These are phyloP conservation scores for Fomitopsis serialis DNA, from an alignment of 768 basidiomycete genomes.

Conservation along the genomic window DNA sequence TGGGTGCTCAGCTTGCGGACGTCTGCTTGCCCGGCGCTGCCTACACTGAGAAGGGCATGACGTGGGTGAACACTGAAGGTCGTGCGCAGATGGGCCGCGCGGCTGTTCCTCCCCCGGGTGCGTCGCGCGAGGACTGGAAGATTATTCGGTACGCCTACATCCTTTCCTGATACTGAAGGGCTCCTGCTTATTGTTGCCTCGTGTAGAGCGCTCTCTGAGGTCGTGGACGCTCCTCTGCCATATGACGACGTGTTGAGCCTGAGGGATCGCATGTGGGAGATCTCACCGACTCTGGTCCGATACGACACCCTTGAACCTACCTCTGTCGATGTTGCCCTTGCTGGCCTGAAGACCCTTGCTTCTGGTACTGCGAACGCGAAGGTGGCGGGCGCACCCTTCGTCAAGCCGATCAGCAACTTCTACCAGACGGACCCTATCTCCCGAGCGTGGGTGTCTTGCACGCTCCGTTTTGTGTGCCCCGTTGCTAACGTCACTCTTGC, in stretches of 20 bases:
- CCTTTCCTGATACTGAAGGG: background rate
- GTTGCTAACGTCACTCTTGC: background rate
- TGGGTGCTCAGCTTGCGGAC: slow-evolving; percentile 96
- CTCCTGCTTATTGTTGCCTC: background rate
- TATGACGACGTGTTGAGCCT: slow-evolving; percentile 85
- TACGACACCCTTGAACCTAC: slow-evolving; percentile 80
- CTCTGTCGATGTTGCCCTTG: slow-evolving; percentile 63
- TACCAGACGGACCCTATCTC: slow-evolving; percentile 96
- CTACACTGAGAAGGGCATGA: slow-evolving; percentile 87
- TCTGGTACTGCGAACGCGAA: slow-evolving; percentile 47
- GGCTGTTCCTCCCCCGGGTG: slow-evolving; percentile 93
- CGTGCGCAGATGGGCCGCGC: slow-evolving; percentile 85
- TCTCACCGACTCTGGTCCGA: slow-evolving; percentile 83
- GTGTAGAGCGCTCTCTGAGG: slow-evolving; percentile 80
- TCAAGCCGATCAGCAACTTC: slow-evolving; percentile 85
- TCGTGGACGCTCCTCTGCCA: slow-evolving; percentile 73
- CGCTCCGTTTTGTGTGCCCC: background rate
- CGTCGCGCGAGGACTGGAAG: slow-evolving; percentile 96
- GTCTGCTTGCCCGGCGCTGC: slow-evolving; percentile 90
- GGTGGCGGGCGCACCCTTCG: slow-evolving; percentile 55
- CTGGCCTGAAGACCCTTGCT: slow-evolving; percentile 60
- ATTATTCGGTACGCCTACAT: slow-evolving; percentile 65
- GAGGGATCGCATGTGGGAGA: slow-evolving; percentile 94
- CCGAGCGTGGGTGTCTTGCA: slow-evolving; percentile 62
- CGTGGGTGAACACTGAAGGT: slow-evolving; percentile 98